Evolutionary conservation across 306 rosid species (phyloP), one percentile per base, ranked within the genome.

Genomic region (Boehmeria nivea): DNA sequence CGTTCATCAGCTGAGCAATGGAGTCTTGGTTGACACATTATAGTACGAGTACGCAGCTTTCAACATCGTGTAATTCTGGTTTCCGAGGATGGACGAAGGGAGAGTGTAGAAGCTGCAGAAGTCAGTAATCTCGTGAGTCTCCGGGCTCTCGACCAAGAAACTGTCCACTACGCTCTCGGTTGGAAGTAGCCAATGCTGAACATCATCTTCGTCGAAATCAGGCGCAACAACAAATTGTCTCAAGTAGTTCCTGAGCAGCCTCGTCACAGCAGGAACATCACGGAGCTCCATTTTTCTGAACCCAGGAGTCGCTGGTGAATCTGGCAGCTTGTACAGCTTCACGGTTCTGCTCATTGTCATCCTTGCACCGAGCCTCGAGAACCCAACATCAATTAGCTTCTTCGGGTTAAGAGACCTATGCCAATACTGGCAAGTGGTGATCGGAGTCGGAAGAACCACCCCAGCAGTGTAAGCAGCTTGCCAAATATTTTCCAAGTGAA

Each of bases 381-480:
- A 89, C 57, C 97, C 95, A 59, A 89, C 97, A 81, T 89, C 95
- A 67, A 89, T 89, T 20, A 89, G 84, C 76, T 89, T 89, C 75
- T 86, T 89, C 13, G 97, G 97, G 64, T 89, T 89, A 63, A 89
- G 74, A 47, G 97, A 89, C 69, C 97, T 79, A 66, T 89, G 95
- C 97, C 95, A 89, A 73, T 86, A 89, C 70, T 89, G 97, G 70
- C 95, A 89, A 61, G 94, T 89, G 39, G 95, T 65, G 36, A 86
- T 62, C 12, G 97, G 97, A 17, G 97, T 89, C 28, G 97, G 95
- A 68, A 90, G 90, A 74, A 90, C 66, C 45, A 90, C 94, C 67
- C 98, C 95, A 8, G 98, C 98, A 7, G 98, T 90, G 63, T 90
- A 90, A 45, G 95, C 88, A 10, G 98, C 97, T 71, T 90, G 97